Conservation (phyloP, 305 asterid genomes). For the Ajuga reptans region DNA sequence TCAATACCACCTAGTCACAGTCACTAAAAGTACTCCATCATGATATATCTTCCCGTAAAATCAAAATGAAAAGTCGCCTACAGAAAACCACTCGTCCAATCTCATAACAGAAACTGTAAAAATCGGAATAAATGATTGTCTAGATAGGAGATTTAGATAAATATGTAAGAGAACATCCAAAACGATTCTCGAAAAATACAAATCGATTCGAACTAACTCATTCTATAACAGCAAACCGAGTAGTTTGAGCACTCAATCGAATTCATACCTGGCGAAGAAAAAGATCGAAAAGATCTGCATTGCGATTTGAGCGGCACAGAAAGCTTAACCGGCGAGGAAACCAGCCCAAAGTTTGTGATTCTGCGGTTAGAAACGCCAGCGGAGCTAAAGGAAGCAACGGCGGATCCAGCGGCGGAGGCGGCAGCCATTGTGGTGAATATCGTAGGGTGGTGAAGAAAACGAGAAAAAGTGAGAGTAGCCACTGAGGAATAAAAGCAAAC, state of each 20-base stretch:
- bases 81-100: not conserved
- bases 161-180: not conserved
- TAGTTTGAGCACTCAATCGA: not conserved
- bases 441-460: constrained; percentile 18
- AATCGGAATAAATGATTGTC: not conserved
- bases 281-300: constrained; percentile 39
- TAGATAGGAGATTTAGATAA: not conserved
- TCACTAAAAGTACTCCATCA: not conserved
- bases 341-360: constrained; percentile 25
- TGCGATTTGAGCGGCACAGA: constrained; percentile 27
- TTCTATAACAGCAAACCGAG: not conserved
- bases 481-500: constrained; percentile 18
- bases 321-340: constrained; percentile 25
- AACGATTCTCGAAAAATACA: not conserved
- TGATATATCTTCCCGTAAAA: not conserved
- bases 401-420: constrained; percentile 47
- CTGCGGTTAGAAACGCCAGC: constrained; percentile 28
- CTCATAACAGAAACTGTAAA: not conserved
- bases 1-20: not conserved
- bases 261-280: constrained; percentile 37
- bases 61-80: not conserved
- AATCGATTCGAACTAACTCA: not conserved
- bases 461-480: constrained; percentile 24
- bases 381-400: constrained; percentile 32
- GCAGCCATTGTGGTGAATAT: constrained; percentile 29